These are phyloP conservation scores for Tripterygium wilfordii DNA, from an alignment of 177 flowering plant genomes.

Conservation along the genomic window DNA sequence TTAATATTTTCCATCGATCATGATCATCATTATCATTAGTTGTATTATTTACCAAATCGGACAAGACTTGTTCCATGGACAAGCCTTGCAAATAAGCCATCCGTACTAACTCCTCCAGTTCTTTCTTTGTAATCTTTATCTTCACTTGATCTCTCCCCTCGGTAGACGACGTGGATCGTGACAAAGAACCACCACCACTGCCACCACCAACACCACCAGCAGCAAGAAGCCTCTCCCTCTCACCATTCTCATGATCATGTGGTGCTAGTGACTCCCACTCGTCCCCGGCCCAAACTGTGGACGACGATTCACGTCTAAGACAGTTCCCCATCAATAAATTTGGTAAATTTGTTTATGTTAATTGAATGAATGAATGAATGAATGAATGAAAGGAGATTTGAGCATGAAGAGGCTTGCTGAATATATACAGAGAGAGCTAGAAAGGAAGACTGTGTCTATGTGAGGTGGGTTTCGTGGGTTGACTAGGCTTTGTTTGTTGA, in stretches of 20 bases:
- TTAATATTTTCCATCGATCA: not conserved
- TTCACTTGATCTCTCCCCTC: constrained; percentile 26
- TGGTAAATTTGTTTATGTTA: no score
- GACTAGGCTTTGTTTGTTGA: not conserved
- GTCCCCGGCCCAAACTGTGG: constrained; percentile 13
- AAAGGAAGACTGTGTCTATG: not conserved
- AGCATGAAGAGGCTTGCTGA: not conserved
- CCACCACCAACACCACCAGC: not conserved
- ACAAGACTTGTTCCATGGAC: constrained; percentile 18
- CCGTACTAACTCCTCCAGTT: constrained; percentile 26
- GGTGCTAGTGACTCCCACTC: constrained; percentile 9
- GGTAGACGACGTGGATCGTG: not conserved
- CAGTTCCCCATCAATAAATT: constrained; percentile 27
- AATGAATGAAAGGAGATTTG: not conserved
- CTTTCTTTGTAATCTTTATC: constrained; percentile 33
- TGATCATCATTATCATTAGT: not conserved
- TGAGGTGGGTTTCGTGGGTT: no score
- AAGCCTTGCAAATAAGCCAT: constrained; percentile 13
- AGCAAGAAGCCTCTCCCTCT: constrained; percentile 5
- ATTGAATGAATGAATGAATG: not conserved
- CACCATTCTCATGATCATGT: not conserved
- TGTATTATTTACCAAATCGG: constrained; percentile 9
- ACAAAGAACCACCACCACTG: not conserved
- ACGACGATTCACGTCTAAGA: not conserved
- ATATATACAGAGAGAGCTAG: not conserved